These are phyloP conservation scores for Agaricales sp. DNA, from an alignment of 1,284 basidiomycete species.

Conservation along the genomic window DNA sequence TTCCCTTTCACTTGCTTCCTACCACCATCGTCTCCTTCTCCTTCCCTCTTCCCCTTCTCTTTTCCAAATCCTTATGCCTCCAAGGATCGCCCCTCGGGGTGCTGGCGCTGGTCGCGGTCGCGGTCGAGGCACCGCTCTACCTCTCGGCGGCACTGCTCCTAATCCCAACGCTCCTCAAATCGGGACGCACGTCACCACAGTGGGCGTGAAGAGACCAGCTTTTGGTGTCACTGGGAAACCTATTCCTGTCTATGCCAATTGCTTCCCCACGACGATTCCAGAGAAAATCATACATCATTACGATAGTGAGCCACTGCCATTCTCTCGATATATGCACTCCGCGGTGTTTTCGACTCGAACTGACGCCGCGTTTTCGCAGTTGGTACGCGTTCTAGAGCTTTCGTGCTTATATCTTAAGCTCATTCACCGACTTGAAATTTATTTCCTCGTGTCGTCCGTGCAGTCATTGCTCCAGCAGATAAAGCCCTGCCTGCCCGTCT, in stretches of 20 bases:
- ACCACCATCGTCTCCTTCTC: neutral
- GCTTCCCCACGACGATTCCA: conserved; percentile 26
- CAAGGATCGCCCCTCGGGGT: neutral
- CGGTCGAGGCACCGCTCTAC: neutral
- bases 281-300: conserved; percentile 33
- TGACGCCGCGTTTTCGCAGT: too few relatives aligned
- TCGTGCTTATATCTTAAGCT: neutral
- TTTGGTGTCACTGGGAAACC: conserved; percentile 25
- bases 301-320: conserved; percentile 26
- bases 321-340: too few relatives aligned
- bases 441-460: neutral
- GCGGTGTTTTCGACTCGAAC: too few relatives aligned
- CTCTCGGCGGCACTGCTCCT: neutral
- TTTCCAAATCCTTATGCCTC: neutral
- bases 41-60: neutral
- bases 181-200: conserved; percentile 17
- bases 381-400: too few relatives aligned
- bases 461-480: conserved; percentile 17
- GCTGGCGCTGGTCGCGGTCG: conserved; percentile 1
- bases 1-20: too few relatives aligned
- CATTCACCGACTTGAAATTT: neutral
- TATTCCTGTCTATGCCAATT: conserved; percentile 27
- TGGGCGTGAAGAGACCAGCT: conserved; percentile 32
- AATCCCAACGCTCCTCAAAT: conserved; percentile 29
- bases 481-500: conserved; percentile 26